Conservation (phyloP, 192 early-diverging fungal genomes). For the Radiomyces spectabilis region DNA sequence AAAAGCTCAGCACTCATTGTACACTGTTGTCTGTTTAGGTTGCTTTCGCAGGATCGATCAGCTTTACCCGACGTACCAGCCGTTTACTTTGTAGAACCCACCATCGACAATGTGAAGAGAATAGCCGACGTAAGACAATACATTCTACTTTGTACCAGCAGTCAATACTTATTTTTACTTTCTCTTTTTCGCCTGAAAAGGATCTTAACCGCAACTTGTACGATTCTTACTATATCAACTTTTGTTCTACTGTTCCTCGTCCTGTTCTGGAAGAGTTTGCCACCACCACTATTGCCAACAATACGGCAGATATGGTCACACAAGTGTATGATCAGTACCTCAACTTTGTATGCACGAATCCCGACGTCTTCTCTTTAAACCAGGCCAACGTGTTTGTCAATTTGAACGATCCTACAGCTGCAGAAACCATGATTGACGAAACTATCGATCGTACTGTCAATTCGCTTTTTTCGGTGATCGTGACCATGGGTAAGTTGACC, state of each 20-base stretch:
- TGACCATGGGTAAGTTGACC: slow-evolving; percentile 65
- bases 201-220: slow-evolving; percentile 88
- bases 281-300: slow-evolving; percentile 62
- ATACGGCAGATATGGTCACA: slow-evolving; percentile 72
- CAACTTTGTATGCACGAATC: slow-evolving; percentile 88
- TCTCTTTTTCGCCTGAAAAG: slow-evolving; percentile 30
- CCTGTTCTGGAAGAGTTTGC: slow-evolving; percentile 92
- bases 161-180: neutral
- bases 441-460: slow-evolving; percentile 73
- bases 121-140: slow-evolving; percentile 64
- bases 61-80: slow-evolving; percentile 94
- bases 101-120: slow-evolving; percentile 72
- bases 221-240: slow-evolving; percentile 96
- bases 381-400: slow-evolving; percentile 70
- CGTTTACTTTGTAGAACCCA: slow-evolving; percentile 92
- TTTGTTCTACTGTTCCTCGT: slow-evolving; percentile 80
- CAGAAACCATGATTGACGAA: slow-evolving; percentile 76
- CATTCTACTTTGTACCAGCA: neutral
- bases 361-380: slow-evolving; percentile 88
- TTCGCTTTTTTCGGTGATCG: slow-evolving; percentile 83
- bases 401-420: slow-evolving; percentile 76
- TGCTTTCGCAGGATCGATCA: slow-evolving; percentile 72
- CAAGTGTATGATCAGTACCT: slow-evolving; percentile 98
- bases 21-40: slow-evolving; percentile 51
- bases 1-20: no score